Conservation (phyloP, 306 rosid genomes). For the Lathyrus oleraceus region DNA sequence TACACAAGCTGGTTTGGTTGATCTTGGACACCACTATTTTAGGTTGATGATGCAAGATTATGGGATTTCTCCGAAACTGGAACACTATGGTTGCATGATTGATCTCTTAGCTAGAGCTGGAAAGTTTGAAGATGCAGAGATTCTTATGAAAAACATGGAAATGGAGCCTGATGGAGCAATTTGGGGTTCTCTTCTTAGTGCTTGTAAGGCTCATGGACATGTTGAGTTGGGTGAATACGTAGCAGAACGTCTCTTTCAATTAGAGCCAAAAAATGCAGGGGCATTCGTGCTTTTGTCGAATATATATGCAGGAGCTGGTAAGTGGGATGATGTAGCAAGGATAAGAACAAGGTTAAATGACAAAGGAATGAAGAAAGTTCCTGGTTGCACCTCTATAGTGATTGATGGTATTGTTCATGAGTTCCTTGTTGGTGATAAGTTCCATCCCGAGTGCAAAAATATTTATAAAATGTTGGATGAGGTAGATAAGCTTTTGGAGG, state of each 20-base stretch:
- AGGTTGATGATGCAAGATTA: constrained; percentile 56
- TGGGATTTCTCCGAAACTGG: constrained; percentile 57
- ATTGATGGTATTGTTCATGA: constrained; percentile 78
- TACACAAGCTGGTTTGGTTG: constrained; percentile 67
- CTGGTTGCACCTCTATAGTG: constrained; percentile 81
- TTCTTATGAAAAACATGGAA: constrained; percentile 59
- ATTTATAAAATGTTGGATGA: constrained; percentile 65
- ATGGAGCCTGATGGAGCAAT: constrained; percentile 84
- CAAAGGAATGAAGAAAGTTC: constrained; percentile 84
- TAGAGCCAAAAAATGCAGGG: constrained; percentile 74
- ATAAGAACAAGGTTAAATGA: constrained; percentile 71
- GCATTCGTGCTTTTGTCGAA: constrained; percentile 75
- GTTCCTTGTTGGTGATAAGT: constrained; percentile 80
- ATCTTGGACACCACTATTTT: constrained; percentile 61
- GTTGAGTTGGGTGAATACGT: constrained; percentile 67
- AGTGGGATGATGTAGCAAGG: constrained; percentile 84
- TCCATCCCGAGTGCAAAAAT: constrained; percentile 54
- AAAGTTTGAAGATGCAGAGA: constrained; percentile 70
- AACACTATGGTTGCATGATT: constrained; percentile 83
- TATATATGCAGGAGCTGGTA: constrained; percentile 76
- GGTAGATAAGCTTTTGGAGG: constrained; percentile 61
- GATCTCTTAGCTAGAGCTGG: constrained; percentile 75
- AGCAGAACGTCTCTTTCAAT: constrained; percentile 60
- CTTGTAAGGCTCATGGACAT: constrained; percentile 62
- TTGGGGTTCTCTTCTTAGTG: constrained; percentile 88